phyloP scores from a whole-genome alignment of 176 grass and related monocot genomes.

The Ensete glaucum region DNA sequence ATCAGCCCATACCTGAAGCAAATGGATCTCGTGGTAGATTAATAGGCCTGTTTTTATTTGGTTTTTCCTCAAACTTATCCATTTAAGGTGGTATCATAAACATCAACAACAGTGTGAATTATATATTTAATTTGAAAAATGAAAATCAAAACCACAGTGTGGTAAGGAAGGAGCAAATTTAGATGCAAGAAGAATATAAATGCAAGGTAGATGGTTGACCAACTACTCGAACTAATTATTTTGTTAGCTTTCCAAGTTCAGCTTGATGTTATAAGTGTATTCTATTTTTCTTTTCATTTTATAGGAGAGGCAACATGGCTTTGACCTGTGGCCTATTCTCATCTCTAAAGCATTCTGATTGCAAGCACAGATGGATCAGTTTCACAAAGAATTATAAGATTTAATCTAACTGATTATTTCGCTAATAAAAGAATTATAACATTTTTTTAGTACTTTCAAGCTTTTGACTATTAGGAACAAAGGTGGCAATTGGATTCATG shows the following conservation, averaged over 20 bases:
- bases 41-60: not conserved
- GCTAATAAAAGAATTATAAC: too few species aligned
- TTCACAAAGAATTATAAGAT: not conserved
- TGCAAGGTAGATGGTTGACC: not conserved
- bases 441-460: not conserved
- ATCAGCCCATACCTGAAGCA: not conserved
- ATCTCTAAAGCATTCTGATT: not conserved
- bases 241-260: not conserved
- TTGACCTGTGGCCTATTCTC: not conserved
- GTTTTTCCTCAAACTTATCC: not conserved
- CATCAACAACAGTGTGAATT: too few species aligned
- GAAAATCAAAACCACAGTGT: too few species aligned
- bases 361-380: not conserved
- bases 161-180: not conserved
- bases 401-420: not conserved
- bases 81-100: not conserved
- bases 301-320: not conserved
- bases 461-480: not conserved
- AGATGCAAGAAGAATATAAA: not conserved
- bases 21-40: not conserved
- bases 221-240: not conserved
- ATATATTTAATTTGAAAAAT: too few species aligned
- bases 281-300: not conserved
- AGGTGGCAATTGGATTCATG: not conserved
- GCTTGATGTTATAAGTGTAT: not conserved